Conservation (phyloP, 116 monocot species). For the Iris pallida region DNA sequence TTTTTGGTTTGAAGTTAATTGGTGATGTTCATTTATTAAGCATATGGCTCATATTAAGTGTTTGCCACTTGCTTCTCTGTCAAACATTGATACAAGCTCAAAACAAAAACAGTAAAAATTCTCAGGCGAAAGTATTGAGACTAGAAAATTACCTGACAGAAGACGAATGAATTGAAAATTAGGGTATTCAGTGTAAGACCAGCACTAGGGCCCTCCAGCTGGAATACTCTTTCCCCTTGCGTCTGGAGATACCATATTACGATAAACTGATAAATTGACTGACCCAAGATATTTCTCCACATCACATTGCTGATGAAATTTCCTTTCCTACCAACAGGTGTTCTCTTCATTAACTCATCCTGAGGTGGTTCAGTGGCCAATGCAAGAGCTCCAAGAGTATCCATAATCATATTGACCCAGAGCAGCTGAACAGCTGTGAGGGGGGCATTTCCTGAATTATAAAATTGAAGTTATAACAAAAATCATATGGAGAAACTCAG, state of each 20-base stretch:
- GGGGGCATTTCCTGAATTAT: conserved; percentile 44
- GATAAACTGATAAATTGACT: conserved; percentile 48
- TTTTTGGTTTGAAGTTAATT: neutral
- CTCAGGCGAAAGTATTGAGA: neutral
- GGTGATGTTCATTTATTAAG: too few species aligned
- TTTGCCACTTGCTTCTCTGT: neutral
- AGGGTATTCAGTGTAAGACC: conserved; percentile 46
- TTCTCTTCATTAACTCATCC: conserved; percentile 48
- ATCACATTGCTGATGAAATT: conserved; percentile 55
- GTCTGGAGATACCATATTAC: conserved; percentile 47
- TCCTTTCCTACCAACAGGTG: conserved; percentile 46
- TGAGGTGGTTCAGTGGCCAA: conserved; percentile 56
- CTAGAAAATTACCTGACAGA: conserved; percentile 42
- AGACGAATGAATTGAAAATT: conserved; percentile 59
- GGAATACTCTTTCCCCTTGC: conserved; percentile 31
- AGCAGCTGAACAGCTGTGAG: conserved; percentile 62
- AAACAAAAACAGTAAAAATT: conserved; percentile 3
- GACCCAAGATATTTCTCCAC: conserved; percentile 63
- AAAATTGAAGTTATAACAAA: neutral
- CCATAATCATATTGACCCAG: conserved; percentile 75
- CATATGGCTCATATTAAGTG: too few species aligned
- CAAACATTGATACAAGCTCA: neutral
- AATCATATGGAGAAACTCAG: neutral
- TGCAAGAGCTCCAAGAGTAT: conserved; percentile 54
- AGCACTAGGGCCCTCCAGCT: conserved; percentile 25